A percentile compares a stretch with the other conserved stretches of the same genome.
Conservation (phyloP, 805 yeast species). For the Starmera dryadoides region DNA sequence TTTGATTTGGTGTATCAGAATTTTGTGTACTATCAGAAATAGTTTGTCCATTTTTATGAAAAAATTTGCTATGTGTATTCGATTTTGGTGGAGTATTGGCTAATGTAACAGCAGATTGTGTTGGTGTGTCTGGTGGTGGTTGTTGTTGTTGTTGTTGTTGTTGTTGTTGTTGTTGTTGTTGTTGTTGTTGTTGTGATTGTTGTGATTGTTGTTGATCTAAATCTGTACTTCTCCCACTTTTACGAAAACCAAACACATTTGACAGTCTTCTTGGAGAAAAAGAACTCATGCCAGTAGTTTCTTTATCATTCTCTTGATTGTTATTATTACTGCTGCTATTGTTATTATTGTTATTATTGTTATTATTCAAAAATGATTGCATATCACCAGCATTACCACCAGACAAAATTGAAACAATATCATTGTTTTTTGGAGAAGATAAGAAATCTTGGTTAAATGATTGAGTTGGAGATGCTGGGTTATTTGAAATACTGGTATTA, state of each 20-base stretch:
- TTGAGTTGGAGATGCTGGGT: slow-evolving; percentile 12
- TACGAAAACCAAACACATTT: slow-evolving; percentile 21
- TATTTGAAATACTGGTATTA: neutral
- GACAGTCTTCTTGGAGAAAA: slow-evolving; percentile 26
- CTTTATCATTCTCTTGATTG: too few species aligned
- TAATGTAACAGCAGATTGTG: neutral
- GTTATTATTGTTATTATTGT: too few species aligned
- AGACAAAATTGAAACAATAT: slow-evolving; percentile 15
- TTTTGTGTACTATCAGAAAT: slow-evolving; percentile 2
- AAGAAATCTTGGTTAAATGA: slow-evolving; percentile 9
- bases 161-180: neutral
- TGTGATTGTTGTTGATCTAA: neutral
- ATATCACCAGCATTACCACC: slow-evolving; percentile 14
- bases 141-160: neutral
- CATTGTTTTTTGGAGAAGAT: slow-evolving; percentile 15
- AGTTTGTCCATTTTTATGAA: slow-evolving; percentile 6
- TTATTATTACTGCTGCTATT: too few species aligned
- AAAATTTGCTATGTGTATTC: slow-evolving; percentile 16
- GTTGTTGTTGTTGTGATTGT: neutral
- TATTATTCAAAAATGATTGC: too few species aligned
- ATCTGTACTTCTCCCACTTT: slow-evolving; percentile 3
- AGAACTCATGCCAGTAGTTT: slow-evolving; percentile 11
- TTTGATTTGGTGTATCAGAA: neutral
- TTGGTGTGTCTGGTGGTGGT: too few species aligned
- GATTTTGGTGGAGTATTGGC: too few species aligned